Conservation (phyloP, 345 rosid species). For the Schrenkiella parvula region DNA sequence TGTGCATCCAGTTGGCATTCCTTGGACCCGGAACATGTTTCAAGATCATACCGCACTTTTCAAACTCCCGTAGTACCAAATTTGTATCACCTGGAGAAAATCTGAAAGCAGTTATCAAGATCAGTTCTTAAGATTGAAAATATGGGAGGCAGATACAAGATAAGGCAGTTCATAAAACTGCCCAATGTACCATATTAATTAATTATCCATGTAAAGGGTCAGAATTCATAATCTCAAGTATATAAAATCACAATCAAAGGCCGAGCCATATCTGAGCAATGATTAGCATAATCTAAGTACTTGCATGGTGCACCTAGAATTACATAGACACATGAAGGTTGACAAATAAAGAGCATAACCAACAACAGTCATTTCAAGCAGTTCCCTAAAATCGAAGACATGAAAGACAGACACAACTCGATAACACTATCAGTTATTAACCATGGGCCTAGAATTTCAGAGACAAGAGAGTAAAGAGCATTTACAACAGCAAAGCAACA, state of each 20-base stretch:
- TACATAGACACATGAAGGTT: background rate
- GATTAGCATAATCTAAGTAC: background rate
- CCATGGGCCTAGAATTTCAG: background rate
- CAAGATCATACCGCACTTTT: slow-evolving; percentile 78
- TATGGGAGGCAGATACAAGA: background rate
- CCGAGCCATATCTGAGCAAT: background rate
- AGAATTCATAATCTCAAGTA: background rate
- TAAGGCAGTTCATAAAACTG: background rate
- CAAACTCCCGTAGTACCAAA: slow-evolving; percentile 86
- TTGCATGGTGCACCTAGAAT: background rate
- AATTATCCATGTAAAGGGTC: background rate
- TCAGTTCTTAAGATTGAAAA: slow-evolving; percentile 8
- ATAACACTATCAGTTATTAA: background rate
- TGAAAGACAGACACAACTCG: background rate
- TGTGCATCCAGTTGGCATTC: slow-evolving; percentile 97
- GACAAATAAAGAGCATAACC: background rate
- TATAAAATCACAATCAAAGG: background rate
- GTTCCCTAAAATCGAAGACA: background rate
- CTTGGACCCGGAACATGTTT: slow-evolving; percentile 96
- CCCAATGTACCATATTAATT: background rate
- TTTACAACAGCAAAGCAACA: background rate
- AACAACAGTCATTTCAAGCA: background rate
- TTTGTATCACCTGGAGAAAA: slow-evolving; percentile 89
- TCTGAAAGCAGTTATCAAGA: slow-evolving; percentile 35
- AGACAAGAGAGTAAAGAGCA: background rate